Evolutionary conservation across 2,329 filamentous ascomycete genomes (phyloP).

Genomic region (Fusarium haematococcum): DNA sequence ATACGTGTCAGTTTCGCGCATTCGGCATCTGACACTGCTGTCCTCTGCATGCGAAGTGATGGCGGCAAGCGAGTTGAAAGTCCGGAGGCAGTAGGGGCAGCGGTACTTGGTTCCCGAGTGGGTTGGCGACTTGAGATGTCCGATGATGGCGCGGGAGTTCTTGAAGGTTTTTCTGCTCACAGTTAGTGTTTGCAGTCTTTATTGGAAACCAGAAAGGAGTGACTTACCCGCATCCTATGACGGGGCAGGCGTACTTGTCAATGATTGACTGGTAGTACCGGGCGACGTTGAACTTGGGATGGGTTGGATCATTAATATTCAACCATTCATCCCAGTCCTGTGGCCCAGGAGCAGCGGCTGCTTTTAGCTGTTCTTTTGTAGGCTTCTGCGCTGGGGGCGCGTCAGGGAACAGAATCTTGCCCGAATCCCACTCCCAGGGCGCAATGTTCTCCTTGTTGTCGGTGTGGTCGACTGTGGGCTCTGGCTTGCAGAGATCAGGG

Average conservation of each 20-base stretch:
- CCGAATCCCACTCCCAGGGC: background rate
- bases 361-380: slow-evolving; percentile 32
- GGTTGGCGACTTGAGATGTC: slow-evolving; percentile 58
- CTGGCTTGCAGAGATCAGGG: slow-evolving; percentile 20
- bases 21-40: slow-evolving; percentile 54
- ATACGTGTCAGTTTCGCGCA: slow-evolving; percentile 56
- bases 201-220: background rate
- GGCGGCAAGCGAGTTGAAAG: slow-evolving; percentile 56
- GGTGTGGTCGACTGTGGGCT: background rate
- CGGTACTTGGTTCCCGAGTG: slow-evolving; percentile 52
- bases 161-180: slow-evolving; percentile 56
- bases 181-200: slow-evolving; percentile 2
- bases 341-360: slow-evolving; percentile 21
- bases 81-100: slow-evolving; percentile 59
- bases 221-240: slow-evolving; percentile 62
- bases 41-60: slow-evolving; percentile 64
- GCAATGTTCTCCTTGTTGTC: slow-evolving; percentile 39
- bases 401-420: slow-evolving; percentile 32
- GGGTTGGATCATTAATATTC: slow-evolving; percentile 58
- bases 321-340: slow-evolving; percentile 21
- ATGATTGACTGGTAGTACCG: slow-evolving; percentile 59
- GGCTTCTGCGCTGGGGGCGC: slow-evolving; percentile 35
- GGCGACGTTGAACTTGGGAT: slow-evolving; percentile 59
- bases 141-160: slow-evolving; percentile 45
- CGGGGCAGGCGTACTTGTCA: slow-evolving; percentile 65